These are phyloP conservation scores for Actinomucor elegans DNA, from an alignment of 371 early-diverging fungal genomes.

Conservation along the genomic window DNA sequence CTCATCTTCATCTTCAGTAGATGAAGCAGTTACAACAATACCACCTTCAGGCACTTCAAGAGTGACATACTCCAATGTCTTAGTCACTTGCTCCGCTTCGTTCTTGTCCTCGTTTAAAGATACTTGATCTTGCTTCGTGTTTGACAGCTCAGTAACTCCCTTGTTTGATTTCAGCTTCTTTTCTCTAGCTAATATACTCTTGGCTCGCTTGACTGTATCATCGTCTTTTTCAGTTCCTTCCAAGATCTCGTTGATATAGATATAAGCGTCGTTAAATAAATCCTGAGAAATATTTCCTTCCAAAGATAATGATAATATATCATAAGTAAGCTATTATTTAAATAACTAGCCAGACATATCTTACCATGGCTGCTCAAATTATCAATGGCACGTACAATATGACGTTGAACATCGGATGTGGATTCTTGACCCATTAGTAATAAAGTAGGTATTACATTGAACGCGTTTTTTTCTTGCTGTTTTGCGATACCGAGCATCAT, in stretches of 20 bases:
- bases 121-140: too few relatives aligned
- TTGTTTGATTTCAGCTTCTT: too few relatives aligned
- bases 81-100: too few relatives aligned
- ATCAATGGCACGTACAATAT: conserved; percentile 47
- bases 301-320: neutral
- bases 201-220: conserved; percentile 38
- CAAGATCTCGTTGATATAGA: conserved; percentile 18
- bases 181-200: conserved; percentile 21
- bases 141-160: too few relatives aligned
- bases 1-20: too few relatives aligned
- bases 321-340: neutral
- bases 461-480: conserved; percentile 5
- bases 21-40: too few relatives aligned
- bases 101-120: too few relatives aligned
- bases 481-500: conserved; percentile 17
- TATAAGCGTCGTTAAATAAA: conserved; percentile 19
- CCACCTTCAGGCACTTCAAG: too few relatives aligned
- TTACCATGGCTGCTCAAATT: conserved; percentile 41
- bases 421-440: conserved; percentile 38
- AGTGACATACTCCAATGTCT: too few relatives aligned
- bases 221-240: conserved; percentile 11
- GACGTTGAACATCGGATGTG: conserved; percentile 38
- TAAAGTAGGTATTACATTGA: conserved; percentile 53
- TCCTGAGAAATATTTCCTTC: neutral
- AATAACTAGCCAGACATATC: neutral